phyloP scores from a whole-genome alignment of 257 asterid genomes.

The Gentiana macrophylla region DNA sequence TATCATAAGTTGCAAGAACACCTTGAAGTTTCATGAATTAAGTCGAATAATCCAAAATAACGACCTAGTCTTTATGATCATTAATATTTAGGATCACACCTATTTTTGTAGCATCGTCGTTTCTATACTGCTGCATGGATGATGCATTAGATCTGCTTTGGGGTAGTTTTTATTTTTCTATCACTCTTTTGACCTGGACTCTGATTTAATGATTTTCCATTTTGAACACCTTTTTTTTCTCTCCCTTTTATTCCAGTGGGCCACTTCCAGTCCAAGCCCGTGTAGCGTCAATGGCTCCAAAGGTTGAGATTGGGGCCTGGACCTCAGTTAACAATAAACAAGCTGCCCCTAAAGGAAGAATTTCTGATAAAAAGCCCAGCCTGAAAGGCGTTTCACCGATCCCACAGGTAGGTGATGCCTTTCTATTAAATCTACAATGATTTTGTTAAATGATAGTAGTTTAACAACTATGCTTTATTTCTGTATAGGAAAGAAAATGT shows the following conservation, averaged over 20 bases:
- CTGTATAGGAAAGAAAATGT: constrained; percentile 28
- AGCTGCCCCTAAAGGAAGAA: constrained; percentile 26
- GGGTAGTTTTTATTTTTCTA: background rate
- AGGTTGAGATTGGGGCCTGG: constrained; percentile 54
- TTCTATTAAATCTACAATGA: background rate
- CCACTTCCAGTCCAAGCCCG: constrained; percentile 24
- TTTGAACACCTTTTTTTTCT: background rate
- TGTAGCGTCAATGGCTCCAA: constrained; percentile 23
- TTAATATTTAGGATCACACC: background rate
- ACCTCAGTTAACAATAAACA: constrained; percentile 49
- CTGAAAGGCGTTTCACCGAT: constrained; percentile 22
- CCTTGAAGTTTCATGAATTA: too few species aligned
- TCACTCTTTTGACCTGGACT: background rate
- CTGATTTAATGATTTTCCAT: background rate
- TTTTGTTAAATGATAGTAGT: too few species aligned
- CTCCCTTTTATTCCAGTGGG: constrained; percentile 19
- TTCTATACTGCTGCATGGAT: background rate
- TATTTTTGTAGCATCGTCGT: background rate
- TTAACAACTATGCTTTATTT: constrained; percentile 8
- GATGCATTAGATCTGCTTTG: background rate
- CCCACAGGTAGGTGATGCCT: constrained; percentile 32
- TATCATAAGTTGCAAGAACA: too few species aligned
- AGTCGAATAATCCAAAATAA: background rate
- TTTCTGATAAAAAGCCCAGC: constrained; percentile 20
- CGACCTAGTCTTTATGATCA: background rate